Evolutionary conservation across 2,329 filamentous ascomycete species (phyloP).

Genomic region (Diaporthe vaccinii): DNA sequence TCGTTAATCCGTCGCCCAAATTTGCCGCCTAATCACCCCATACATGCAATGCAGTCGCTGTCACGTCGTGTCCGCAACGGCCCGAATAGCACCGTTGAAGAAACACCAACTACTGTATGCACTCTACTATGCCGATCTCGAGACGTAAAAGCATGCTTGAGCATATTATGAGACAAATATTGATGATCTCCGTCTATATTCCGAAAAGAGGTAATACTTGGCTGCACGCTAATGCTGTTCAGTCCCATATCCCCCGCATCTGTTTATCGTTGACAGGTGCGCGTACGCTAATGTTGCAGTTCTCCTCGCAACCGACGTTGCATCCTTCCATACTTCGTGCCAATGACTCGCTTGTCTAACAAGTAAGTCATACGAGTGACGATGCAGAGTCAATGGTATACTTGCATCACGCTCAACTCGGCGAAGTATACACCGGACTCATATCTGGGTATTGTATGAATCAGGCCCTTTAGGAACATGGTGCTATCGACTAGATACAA

Average conservation of each 20-base stretch:
- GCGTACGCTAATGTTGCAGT: conserved; percentile 11
- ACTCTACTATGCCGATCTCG: background rate
- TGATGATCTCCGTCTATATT: background rate
- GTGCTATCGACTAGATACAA: background rate
- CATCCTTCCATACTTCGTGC: background rate
- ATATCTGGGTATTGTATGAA: background rate
- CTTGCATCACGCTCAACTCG: background rate
- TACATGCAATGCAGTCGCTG: background rate
- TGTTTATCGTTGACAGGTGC: background rate
- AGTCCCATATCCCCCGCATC: background rate
- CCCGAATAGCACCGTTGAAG: background rate
- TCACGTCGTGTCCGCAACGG: background rate
- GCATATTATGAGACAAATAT: too few species aligned
- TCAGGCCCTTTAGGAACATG: background rate
- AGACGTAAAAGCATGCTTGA: background rate
- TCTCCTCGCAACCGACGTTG: conserved; percentile 6
- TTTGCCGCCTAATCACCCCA: too few species aligned
- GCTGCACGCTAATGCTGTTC: background rate
- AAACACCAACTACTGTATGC: background rate
- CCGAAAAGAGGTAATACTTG: background rate
- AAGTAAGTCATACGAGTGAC: background rate
- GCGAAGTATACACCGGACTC: background rate
- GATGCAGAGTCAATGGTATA: background rate
- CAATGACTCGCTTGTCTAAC: background rate
- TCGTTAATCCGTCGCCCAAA: too few species aligned